These are phyloP conservation scores for Paecilomyces sp. DNA, from an alignment of 2,329 filamentous ascomycete species.

Conservation along the genomic window DNA sequence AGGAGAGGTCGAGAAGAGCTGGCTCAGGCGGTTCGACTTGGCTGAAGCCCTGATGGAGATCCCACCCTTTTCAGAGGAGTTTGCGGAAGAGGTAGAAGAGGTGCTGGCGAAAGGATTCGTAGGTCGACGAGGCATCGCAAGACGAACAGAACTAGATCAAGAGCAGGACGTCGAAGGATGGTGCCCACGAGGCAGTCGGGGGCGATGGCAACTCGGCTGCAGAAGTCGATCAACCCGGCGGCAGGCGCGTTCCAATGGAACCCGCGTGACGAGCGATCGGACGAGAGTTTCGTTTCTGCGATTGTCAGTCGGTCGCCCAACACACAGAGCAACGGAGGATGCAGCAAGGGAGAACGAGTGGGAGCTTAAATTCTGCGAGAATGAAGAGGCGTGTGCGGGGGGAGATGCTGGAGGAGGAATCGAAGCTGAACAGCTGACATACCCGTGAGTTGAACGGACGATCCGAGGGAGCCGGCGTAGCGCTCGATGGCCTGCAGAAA, in stretches of 20 bases:
- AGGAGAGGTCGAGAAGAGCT: slow-evolving; percentile 75
- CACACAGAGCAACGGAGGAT: neutral
- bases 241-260: neutral
- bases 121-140: slow-evolving; percentile 57
- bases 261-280: neutral
- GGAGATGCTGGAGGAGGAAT: neutral
- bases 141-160: neutral
- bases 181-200: slow-evolving; percentile 8
- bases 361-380: neutral
- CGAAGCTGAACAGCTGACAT: neutral
- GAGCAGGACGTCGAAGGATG: slow-evolving; percentile 11
- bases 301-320: neutral
- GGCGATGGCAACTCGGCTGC: neutral
- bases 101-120: slow-evolving; percentile 52
- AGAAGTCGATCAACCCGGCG: neutral
- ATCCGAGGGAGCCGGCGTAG: slow-evolving; percentile 1
- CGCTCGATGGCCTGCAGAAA: neutral
- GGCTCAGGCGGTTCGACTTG: slow-evolving; percentile 69
- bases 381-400: neutral
- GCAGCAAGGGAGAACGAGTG: neutral
- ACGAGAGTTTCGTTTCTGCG: neutral
- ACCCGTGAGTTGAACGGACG: neutral
- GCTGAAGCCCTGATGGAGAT: slow-evolving; percentile 41
- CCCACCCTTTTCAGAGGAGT: slow-evolving; percentile 49
- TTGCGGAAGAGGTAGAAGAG: slow-evolving; percentile 35